Percentiles rank a stretch among this genome's conserved stretches.
Evolutionary conservation across 306 rosid genomes (phyloP).

Genomic region (Pyrus communis): DNA sequence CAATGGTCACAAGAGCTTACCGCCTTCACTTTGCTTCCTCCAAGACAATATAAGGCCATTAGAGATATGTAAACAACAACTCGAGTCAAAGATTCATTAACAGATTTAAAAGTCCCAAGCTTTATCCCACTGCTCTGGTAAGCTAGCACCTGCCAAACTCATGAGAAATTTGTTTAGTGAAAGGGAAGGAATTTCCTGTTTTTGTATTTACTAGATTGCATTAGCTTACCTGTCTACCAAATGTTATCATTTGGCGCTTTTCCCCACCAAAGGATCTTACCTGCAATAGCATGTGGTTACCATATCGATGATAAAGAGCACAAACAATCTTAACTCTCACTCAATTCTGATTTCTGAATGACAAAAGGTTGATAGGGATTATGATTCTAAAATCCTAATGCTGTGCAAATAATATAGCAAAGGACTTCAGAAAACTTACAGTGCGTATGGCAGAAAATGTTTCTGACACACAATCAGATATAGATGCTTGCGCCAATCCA

Average conservation of each 20-base stretch:
- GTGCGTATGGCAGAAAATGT: slow-evolving; percentile 96
- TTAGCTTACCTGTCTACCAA: slow-evolving; percentile 64
- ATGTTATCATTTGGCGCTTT: slow-evolving; percentile 80
- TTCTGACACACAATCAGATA: slow-evolving; percentile 84
- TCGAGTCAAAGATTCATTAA: slow-evolving; percentile 86
- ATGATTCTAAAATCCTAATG: neutral
- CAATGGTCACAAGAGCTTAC: slow-evolving; percentile 35
- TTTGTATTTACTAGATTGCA: slow-evolving; percentile 9
- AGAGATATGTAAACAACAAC: slow-evolving; percentile 82
- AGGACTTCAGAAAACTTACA: slow-evolving; percentile 42
- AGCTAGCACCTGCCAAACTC: slow-evolving; percentile 66
- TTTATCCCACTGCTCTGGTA: slow-evolving; percentile 82
- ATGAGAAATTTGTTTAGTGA: slow-evolving; percentile 14
- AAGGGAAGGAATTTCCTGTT: slow-evolving; percentile 9
- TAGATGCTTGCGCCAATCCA: slow-evolving; percentile 84
- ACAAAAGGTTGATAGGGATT: neutral
- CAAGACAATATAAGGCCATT: slow-evolving; percentile 67
- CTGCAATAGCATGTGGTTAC: slow-evolving; percentile 29
- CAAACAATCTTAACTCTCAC: slow-evolving; percentile 4
- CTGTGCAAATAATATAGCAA: neutral
- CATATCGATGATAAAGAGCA: slow-evolving; percentile 19
- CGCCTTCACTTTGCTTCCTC: slow-evolving; percentile 98
- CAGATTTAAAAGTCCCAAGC: slow-evolving; percentile 78
- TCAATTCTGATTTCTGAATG: neutral
- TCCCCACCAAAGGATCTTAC: slow-evolving; percentile 95